These are phyloP conservation scores for Posidonia oceanica DNA, from an alignment of 116 monocot genomes.

Conservation along the genomic window DNA sequence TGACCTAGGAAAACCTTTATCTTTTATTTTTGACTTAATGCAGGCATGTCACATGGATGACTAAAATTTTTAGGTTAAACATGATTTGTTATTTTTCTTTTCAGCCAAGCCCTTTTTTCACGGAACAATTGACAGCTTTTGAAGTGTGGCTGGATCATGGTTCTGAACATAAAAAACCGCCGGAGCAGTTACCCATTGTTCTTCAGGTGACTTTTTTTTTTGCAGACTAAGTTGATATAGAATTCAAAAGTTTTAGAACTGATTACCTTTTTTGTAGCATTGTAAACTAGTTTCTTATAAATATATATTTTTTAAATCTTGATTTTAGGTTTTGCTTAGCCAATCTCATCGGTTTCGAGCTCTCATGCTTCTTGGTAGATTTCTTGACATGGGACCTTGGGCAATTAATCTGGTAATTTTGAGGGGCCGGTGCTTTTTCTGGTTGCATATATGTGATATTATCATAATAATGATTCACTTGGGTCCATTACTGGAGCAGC, in stretches of 20 bases:
- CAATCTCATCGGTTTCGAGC: slow-evolving; percentile 95
- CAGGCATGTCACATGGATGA: too few species aligned
- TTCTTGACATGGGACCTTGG: slow-evolving; percentile 98
- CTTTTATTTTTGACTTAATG: too few species aligned
- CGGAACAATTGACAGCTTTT: slow-evolving; percentile 96
- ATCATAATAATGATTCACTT: not conserved
- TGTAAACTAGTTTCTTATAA: not conserved
- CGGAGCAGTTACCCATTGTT: slow-evolving; percentile 96
- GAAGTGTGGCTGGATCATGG: slow-evolving; percentile 99
- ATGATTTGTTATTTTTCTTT: slow-evolving; percentile 7
- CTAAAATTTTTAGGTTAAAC: not conserved
- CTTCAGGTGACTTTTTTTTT: slow-evolving; percentile 47
- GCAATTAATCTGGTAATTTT: slow-evolving; percentile 78
- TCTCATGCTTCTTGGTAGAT: slow-evolving; percentile 93
- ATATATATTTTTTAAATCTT: not conserved
- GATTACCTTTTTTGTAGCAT: not conserved
- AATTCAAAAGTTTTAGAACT: not conserved
- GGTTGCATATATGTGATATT: not conserved
- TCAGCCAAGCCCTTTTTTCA: slow-evolving; percentile 95
- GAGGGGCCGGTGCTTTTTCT: not conserved
- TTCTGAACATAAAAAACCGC: slow-evolving; percentile 91
- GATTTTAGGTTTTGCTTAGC: slow-evolving; percentile 81
- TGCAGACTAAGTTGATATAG: not conserved
- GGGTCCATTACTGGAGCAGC: not conserved
- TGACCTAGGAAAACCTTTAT: too few species aligned